A percentile compares a stretch with the other conserved stretches of the same genome.
These are phyloP conservation scores for Juncus inflexus DNA, from an alignment of 176 grass and related monocot genomes.

Conservation along the genomic window DNA sequence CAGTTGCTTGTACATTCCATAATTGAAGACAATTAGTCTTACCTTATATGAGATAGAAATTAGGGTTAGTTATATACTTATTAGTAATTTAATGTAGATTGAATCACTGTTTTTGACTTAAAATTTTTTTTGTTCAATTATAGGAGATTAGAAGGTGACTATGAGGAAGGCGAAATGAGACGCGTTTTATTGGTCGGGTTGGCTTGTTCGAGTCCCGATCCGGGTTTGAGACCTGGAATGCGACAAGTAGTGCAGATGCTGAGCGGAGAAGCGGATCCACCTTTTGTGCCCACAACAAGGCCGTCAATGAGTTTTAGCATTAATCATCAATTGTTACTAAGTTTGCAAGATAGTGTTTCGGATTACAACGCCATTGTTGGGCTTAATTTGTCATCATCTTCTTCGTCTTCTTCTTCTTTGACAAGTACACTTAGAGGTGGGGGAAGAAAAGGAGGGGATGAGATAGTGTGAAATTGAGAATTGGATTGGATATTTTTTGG, in stretches of 20 bases:
- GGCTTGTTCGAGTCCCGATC: slow-evolving; percentile 77
- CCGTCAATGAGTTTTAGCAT: slow-evolving; percentile 83
- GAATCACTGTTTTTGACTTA: too few relatives aligned
- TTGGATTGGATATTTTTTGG: neutral
- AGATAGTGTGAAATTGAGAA: slow-evolving; percentile 4
- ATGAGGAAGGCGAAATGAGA: slow-evolving; percentile 67
- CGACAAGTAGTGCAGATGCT: slow-evolving; percentile 79
- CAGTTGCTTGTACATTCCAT: too few relatives aligned
- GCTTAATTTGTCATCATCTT: slow-evolving; percentile 41
- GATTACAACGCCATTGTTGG: slow-evolving; percentile 79
- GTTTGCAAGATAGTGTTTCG: slow-evolving; percentile 89
- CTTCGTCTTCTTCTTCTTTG: slow-evolving; percentile 54
- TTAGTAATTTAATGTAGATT: too few relatives aligned
- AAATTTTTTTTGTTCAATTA: too few relatives aligned
- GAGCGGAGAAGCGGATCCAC: slow-evolving; percentile 67
- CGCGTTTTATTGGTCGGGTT: slow-evolving; percentile 54
- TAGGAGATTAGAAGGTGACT: slow-evolving; percentile 46
- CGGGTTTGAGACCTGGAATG: slow-evolving; percentile 60
- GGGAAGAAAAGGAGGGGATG: slow-evolving; percentile 36
- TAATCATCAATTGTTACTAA: slow-evolving; percentile 74
- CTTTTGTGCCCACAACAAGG: slow-evolving; percentile 59
- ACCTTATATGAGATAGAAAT: too few relatives aligned
- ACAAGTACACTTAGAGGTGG: slow-evolving; percentile 53
- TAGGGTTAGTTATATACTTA: too few relatives aligned
- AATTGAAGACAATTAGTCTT: too few relatives aligned